Conservation (phyloP, 441 rosid species). For the Corymbia citriodora region DNA sequence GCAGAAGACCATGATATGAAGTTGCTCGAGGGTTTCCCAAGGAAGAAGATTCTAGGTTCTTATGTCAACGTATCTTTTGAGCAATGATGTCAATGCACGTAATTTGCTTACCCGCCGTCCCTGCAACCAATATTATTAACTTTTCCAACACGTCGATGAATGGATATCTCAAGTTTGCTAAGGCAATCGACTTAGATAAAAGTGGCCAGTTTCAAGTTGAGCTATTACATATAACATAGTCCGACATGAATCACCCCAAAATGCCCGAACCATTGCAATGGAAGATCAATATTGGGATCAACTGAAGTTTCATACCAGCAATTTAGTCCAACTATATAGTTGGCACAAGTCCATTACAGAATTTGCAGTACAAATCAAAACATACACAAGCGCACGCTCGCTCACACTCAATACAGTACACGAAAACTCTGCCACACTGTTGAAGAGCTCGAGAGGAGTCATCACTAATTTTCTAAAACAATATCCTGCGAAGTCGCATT, state of each 20-base stretch:
- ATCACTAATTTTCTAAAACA: background rate
- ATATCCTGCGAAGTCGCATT: background rate
- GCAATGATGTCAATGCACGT: background rate
- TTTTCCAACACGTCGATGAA: background rate
- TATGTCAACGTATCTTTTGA: background rate
- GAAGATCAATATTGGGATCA: background rate
- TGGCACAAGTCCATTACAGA: background rate
- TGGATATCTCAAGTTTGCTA: background rate
- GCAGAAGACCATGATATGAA: background rate
- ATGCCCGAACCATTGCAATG: background rate
- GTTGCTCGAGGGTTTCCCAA: background rate
- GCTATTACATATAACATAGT: background rate
- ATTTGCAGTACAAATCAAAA: background rate
- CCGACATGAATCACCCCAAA: background rate
- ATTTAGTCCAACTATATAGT: background rate
- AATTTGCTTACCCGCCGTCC: background rate
- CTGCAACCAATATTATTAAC: background rate
- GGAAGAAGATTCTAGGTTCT: background rate
- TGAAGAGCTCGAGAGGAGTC: background rate
- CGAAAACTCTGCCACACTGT: background rate
- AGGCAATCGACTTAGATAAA: background rate
- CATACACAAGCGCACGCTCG: background rate
- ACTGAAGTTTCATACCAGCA: background rate
- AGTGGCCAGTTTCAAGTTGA: rapidly evolving
- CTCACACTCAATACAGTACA: background rate